These are phyloP conservation scores for Lipomyces yarrowii DNA, from an alignment of 1,139 yeast genomes.

Conservation along the genomic window DNA sequence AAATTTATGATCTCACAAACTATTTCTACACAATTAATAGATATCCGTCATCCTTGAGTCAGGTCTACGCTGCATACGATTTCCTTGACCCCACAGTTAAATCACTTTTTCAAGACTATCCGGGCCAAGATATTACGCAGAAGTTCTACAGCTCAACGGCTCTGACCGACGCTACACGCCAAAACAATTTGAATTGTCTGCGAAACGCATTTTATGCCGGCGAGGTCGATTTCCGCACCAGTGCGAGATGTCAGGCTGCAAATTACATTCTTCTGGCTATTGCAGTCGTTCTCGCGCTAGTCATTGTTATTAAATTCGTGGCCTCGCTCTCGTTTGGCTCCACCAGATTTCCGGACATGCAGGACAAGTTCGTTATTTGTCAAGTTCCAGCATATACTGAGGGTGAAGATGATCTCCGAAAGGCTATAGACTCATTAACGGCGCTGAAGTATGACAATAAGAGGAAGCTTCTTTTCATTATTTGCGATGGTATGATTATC, in stretches of 20 bases:
- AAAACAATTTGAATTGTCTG: slow-evolving; percentile 43
- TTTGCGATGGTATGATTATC: slow-evolving; percentile 50
- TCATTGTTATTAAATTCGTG: slow-evolving; percentile 45
- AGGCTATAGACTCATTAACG: slow-evolving; percentile 50
- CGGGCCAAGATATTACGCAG: slow-evolving; percentile 46
- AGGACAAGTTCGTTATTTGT: slow-evolving; percentile 47
- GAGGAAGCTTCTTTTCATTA: slow-evolving; percentile 45
- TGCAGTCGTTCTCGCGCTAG: slow-evolving; percentile 44
- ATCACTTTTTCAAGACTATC: slow-evolving; percentile 40
- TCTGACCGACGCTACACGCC: slow-evolving; percentile 36
- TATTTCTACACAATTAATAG: slow-evolving; percentile 41
- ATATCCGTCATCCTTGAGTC: slow-evolving; percentile 18
- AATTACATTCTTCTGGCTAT: slow-evolving; percentile 48
- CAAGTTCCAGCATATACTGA: slow-evolving; percentile 51
- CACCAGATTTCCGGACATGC: slow-evolving; percentile 43
- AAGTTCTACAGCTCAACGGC: slow-evolving; percentile 37
- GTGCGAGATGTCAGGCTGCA: slow-evolving; percentile 46
- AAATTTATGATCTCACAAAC: slow-evolving; percentile 45
- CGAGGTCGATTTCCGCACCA: slow-evolving; percentile 45
- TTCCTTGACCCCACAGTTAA: slow-evolving; percentile 42
- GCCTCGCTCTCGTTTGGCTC: slow-evolving; percentile 48
- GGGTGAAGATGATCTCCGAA: slow-evolving; percentile 47
- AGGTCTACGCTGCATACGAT: slow-evolving; percentile 34
- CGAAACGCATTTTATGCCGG: slow-evolving; percentile 47
- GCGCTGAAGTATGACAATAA: slow-evolving; percentile 47